Evolutionary conservation across 768 basidiomycete species (phyloP), one percentile per base, ranked within the genome.

Genomic region (Mrakia blollopis): DNA sequence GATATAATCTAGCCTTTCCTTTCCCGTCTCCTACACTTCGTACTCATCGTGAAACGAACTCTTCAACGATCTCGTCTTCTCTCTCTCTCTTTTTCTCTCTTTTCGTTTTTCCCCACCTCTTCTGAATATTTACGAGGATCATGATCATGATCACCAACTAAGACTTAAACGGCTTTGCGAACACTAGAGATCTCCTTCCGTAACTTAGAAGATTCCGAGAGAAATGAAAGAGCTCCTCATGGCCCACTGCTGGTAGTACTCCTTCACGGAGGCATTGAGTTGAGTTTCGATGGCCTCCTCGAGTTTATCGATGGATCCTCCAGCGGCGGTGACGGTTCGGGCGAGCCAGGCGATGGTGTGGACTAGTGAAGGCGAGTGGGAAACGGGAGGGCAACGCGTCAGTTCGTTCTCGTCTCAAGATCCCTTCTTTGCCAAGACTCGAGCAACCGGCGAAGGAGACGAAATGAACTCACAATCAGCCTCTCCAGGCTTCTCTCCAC

Each of bases 291-390:
- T 73, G 35, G 54, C 7, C 44, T 72, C 62, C 41, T 60, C 60
- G n/a, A 72, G 39, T 47, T 37, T 16, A 13, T 77, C 76, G 71
- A 77, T 11, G 30, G 62, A 63, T 11, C 76, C 76, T 10, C 76
- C 71, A 23, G 71, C 61, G 9, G 71, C 70, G 32, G 71, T 77
- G 41, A 77, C 67, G 25, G 28, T 41, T 2, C 76, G 54, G 30
- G 76, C 76, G 13, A 77, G 70, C 76, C 76, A 77, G 39, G 76
- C 76, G 76, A 71, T 71, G 41, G 63, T 62, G 44, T 77, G 76
- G 76, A 76, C 75, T 76, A 21, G 9, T n/a, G n/a, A 25, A n/a
- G 23, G 13, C 44, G 21, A n/a, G n/a, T n/a, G n/a, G n/a, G 57
- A 30, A 44, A 52, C 11, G 25, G 32, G 18, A 52, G 18, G 35